Conservation (phyloP, 2,329 filamentous ascomycete genomes). For the Phaeosphaeria sp. region DNA sequence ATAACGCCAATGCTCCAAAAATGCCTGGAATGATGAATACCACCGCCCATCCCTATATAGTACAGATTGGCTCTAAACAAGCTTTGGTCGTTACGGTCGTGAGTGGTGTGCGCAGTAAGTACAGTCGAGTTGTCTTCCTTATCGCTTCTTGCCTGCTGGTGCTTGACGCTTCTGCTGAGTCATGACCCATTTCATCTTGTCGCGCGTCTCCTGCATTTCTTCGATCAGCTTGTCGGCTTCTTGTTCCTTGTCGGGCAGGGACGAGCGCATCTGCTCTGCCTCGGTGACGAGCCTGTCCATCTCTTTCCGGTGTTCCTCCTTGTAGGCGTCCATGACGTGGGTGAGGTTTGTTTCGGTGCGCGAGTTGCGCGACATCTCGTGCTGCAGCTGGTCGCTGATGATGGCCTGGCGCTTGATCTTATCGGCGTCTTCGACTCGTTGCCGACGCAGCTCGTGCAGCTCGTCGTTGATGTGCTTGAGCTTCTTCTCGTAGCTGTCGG, state of each 20-base stretch:
- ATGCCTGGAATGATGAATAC: conserved; percentile 11
- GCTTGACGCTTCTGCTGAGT: conserved; percentile 36
- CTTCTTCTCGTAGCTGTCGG: conserved; percentile 53
- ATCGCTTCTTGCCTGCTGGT: conserved; percentile 1
- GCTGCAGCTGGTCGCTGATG: conserved; percentile 75
- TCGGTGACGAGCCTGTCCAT: conserved; percentile 66
- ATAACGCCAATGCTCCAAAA: conserved; percentile 1
- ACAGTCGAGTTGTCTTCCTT: conserved; percentile 1
- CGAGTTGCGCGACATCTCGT: conserved; percentile 67
- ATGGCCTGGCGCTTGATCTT: conserved; percentile 64
- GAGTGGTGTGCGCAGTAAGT: background rate
- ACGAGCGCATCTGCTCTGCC: conserved; percentile 63
- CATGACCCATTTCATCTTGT: conserved; percentile 76
- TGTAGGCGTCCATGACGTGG: conserved; percentile 69
- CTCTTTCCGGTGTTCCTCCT: conserved; percentile 67
- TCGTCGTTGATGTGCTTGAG: conserved; percentile 62
- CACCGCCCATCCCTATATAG: conserved; percentile 25
- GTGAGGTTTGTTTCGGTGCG: conserved; percentile 69
- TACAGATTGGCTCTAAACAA: conserved; percentile 28
- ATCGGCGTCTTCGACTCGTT: conserved; percentile 39
- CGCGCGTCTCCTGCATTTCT: conserved; percentile 66
- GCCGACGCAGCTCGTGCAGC: conserved; percentile 39
- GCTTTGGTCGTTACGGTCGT: conserved; percentile 29
- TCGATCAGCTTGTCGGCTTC: conserved; percentile 67
- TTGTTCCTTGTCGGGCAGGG: conserved; percentile 63